Base-by-base conservation (phyloP, 2,329 filamentous ascomycete genomes). In the Coleophoma eucalyptorum region DNA sequence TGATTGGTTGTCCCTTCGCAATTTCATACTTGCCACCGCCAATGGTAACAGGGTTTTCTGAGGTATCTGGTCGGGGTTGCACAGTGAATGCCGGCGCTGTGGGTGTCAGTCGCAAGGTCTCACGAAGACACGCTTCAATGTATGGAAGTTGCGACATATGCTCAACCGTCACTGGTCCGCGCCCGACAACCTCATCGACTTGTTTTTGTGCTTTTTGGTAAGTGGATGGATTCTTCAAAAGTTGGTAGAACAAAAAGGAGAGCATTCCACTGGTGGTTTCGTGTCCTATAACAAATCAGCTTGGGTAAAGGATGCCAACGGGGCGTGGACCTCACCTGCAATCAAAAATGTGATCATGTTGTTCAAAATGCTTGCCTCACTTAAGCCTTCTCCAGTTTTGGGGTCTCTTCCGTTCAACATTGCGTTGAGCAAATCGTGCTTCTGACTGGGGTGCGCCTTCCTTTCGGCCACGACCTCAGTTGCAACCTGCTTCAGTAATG, bases 291-390 rank as follows among this genome's bases (percentile, higher is more conserved):
- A 52, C 54, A 45, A 48, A 18, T 43, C 48, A 50, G 50, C 16
- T 55, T 11, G 38, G 8, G 77, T 80, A 6, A 8, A 26, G 26
- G 26, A 8, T 26, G 26, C 26, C 26, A 26, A 8, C 26, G 10
- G 5, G 10, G 26, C 65, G 88, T 5, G 10, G 8, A 21, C 43
- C 54, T 40, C 41, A 56, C 62, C 55, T 63, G 67, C 74, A 83
- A 34, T 83, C 10, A 90, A 66, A 57, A 90, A 89, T 0, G 86
- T 90, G 52, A 87, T 83, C 69, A 90, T 80, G 56, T 90, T 88
- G 62, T 86, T 76, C 15, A 81, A 76, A 55, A 90, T 86, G 45
- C 74, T 79, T 4, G 78, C 72, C 52, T 88, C 83, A 1, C 72
- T 77, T 56, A 90, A 69, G n/a, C 75, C 77, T 58, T 84, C 72